Conservation (phyloP, 2,329 filamentous ascomycete species). For the Xylariaceae sp. region DNA sequence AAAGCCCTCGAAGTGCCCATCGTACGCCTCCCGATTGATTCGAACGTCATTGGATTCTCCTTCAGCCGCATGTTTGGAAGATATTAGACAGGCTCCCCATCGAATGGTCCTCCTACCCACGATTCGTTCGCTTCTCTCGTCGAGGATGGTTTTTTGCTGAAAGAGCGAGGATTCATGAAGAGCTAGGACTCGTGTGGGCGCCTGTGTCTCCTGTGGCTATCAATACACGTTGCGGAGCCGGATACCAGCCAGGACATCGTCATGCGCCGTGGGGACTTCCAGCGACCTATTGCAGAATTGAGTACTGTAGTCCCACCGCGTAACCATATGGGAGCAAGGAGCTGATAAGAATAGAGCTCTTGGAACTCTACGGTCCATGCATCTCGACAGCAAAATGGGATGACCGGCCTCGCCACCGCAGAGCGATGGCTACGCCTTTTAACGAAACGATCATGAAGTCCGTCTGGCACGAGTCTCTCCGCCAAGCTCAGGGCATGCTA, state of each 20-base stretch:
- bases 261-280: slow-evolving; percentile 23
- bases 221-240: slow-evolving; percentile 24
- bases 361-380: slow-evolving; percentile 31
- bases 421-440: slow-evolving; percentile 28
- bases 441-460: slow-evolving; percentile 30
- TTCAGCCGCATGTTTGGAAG: slow-evolving; percentile 25
- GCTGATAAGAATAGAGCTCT: slow-evolving; percentile 20
- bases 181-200: slow-evolving; percentile 27
- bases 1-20: slow-evolving; percentile 20
- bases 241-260: slow-evolving; percentile 25
- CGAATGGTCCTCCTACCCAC: slow-evolving; percentile 23
- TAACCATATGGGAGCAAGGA: neutral
- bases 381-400: slow-evolving; percentile 30
- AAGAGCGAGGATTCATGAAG: slow-evolving; percentile 11
- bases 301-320: slow-evolving; percentile 11
- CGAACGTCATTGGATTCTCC: slow-evolving; percentile 27
- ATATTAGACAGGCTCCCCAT: slow-evolving; percentile 24
- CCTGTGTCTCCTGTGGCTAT: slow-evolving; percentile 24
- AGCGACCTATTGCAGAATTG: slow-evolving; percentile 21
- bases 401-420: slow-evolving; percentile 33
- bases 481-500: slow-evolving; percentile 23
- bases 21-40: slow-evolving; percentile 25
- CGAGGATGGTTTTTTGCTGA: slow-evolving; percentile 26
- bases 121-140: slow-evolving; percentile 25
- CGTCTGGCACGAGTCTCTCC: slow-evolving; percentile 31